A percentile compares a stretch with the other conserved stretches of the same genome.
Evolutionary conservation across 2,329 filamentous ascomycete species (phyloP).

Genomic region (Pseudogymnoascus sp.): DNA sequence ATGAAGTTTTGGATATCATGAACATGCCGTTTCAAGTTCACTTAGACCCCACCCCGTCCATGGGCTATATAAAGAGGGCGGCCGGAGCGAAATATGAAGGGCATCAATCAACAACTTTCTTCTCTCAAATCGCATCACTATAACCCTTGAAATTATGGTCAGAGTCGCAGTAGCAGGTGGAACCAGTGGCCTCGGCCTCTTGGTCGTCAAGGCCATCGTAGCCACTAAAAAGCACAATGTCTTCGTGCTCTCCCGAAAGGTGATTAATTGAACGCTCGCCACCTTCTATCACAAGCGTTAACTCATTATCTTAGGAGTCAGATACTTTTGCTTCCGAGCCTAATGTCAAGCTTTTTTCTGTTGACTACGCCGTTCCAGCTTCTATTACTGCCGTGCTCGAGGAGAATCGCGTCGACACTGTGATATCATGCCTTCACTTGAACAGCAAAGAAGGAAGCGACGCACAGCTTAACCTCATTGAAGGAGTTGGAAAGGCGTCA

Average conservation of each 20-base stretch:
- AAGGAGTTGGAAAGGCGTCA: conserved; percentile 27
- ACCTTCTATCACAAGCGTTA: too few relatives aligned
- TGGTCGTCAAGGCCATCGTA: conserved; percentile 24
- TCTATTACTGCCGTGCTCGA: conserved; percentile 11
- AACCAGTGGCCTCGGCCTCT: conserved; percentile 22
- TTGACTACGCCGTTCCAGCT: conserved; percentile 11
- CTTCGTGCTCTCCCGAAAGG: conserved; percentile 26
- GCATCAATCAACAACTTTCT: not conserved
- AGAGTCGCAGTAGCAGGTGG: conserved; percentile 25
- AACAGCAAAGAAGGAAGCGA: conserved; percentile 27
- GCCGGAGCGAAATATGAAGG: not conserved
- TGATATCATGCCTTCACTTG: conserved; percentile 31
- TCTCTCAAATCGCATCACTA: not conserved
- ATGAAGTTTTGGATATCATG: not conserved
- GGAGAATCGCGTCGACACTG: conserved; percentile 21
- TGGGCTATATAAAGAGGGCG: not conserved
- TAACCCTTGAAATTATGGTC: conserved; percentile 20
- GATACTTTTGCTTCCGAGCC: not conserved
- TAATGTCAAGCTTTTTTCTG: conserved; percentile 13
- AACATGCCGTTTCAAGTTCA: not conserved
- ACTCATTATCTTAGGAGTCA: not conserved
- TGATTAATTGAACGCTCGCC: not conserved
- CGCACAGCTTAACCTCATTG: conserved; percentile 30
- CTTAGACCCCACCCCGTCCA: not conserved
- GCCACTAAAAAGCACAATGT: conserved; percentile 25